Base-by-base conservation (phyloP, 2,329 filamentous ascomycete species). In the Neoscytalidium dimidiatum region DNA sequence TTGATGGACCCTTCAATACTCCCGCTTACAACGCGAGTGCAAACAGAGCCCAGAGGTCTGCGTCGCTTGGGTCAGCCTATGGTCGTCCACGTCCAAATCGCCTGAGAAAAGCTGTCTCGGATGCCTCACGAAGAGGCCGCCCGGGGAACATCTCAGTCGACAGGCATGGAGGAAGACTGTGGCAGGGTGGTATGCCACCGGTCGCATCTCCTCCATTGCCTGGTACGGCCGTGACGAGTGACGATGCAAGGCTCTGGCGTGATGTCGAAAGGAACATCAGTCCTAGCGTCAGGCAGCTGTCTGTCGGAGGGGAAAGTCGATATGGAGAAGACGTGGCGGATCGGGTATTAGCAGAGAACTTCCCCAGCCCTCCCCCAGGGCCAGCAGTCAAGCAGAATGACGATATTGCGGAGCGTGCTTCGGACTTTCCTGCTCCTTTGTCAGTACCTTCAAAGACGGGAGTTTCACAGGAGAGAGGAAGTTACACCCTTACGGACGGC, bases 301-400 rank as follows among this genome's bases (percentile, higher is more conserved):
- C 69, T 5, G 62, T 72, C 6, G 69, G 70, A 33, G 69, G 68
- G 2, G 70, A 72, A 48, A 69, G 63, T 28, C 64, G 44, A 29
- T 88, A 86, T 68, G 87, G 84, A n/a, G 88, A 90, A 71, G 87
- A 73, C 56, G 67, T 76, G 9, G 73, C 74, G 8, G 72, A 76
- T 48, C 68, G 72, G 2, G 75, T 75, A 41, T 70, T 72, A 23
- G 14, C 44, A 14, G 44, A 69, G 6, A 66, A 19, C n/a, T 71
- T 62, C 28, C 58, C 46, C 14, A 51, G 26, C 9, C 43, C 58
- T 3, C 43, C 58, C 11, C 3, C 14, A 26, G 58, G 8, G 19
- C 31, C 43, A n/a, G 21, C 4, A 19, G 64, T 64, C 52, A 66
- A 66, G 19, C 88, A 85, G 69, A 86, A 85, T 17, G 87, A 89